These are phyloP conservation scores for Globisporangium spiculum DNA, from an alignment of 352 stramenopile species.

Conservation along the genomic window DNA sequence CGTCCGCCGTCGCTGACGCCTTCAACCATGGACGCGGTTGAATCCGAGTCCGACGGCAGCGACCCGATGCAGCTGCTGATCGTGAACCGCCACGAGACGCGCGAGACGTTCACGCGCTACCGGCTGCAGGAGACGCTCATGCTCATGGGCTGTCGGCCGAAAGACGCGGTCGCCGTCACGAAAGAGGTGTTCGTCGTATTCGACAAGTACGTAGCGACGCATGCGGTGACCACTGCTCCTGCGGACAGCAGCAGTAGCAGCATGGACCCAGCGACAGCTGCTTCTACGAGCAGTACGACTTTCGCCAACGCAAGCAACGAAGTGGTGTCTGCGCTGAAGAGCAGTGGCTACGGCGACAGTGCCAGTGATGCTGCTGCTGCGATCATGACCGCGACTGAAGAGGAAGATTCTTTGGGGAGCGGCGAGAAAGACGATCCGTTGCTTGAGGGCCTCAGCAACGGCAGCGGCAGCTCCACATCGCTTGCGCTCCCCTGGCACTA, in stretches of 20 bases:
- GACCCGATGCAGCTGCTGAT: constrained; percentile 82
- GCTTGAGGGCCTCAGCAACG: neutral
- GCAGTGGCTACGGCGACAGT: neutral
- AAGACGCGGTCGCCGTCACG: constrained; percentile 73
- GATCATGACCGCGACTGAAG: neutral
- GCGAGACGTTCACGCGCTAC: constrained; percentile 79
- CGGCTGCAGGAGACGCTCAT: constrained; percentile 85
- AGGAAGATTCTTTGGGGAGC: neutral
- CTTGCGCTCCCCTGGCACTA: constrained; percentile 63
- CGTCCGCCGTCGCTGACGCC: constrained; percentile 1
- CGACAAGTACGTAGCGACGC: constrained; percentile 42
- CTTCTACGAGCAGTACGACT: neutral
- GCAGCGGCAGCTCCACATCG: neutral
- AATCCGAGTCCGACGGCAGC: constrained; percentile 49
- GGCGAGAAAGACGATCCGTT: neutral
- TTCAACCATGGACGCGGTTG: constrained; percentile 46
- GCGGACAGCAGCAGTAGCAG: neutral
- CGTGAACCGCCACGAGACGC: constrained; percentile 43
- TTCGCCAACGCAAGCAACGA: neutral
- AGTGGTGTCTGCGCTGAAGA: neutral
- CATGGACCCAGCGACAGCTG: neutral
- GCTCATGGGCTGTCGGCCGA: constrained; percentile 82
- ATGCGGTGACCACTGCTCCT: neutral
- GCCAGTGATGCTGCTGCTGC: neutral
- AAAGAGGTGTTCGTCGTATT: constrained; percentile 64